Evolutionary conservation across 345 rosid genomes (phyloP), one percentile per base, ranked within the genome.

Genomic region (Microthlaspi erraticum): DNA sequence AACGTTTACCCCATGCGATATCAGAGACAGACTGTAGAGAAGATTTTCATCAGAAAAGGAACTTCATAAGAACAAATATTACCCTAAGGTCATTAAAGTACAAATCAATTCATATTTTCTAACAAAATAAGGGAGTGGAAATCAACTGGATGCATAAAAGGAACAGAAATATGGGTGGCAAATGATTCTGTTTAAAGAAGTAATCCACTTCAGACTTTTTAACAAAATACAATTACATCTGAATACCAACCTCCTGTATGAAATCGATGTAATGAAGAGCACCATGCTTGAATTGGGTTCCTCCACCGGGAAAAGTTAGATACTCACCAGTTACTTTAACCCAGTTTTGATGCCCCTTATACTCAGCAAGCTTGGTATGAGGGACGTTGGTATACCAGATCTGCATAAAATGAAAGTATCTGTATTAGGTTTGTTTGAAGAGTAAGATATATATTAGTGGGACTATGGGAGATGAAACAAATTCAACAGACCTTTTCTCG

Each of bases 281-380:
- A 60, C 98, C 97, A 32, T 86, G 83, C 83, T 81, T 89, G 81
- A 94, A 94, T 71, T 94, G 97, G 77, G 99, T 94, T 77, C 99
- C 97, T 52, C 97, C 97, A 62, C 99, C 98, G 34, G 99, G 99
- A 75, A 94, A 91, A 66, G 96, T 91, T 53, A 94, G 91, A 80
- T 82, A 94, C 76, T 91, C 96, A 57, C 99, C 99, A 11, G 77
- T 67, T 20, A 94, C 88, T 82, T 94, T 94, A 60, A 94, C 98
- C 99, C 99, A 94, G 67, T 94, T 94, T 71, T 94, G 98, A 83
- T 94, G 96, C 48, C 98, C 99, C 84, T 94, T 91, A 60, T 83
- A n/a, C 75, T 81, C 71, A 16, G 93, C 98, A 73, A 94, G 95
- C 79, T 91, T 88, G 49, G 95, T 87, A 71, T 94, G 96, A 55